Base-by-base conservation (phyloP, 1,284 basidiomycete species). In the Marasmius oreades region DNA sequence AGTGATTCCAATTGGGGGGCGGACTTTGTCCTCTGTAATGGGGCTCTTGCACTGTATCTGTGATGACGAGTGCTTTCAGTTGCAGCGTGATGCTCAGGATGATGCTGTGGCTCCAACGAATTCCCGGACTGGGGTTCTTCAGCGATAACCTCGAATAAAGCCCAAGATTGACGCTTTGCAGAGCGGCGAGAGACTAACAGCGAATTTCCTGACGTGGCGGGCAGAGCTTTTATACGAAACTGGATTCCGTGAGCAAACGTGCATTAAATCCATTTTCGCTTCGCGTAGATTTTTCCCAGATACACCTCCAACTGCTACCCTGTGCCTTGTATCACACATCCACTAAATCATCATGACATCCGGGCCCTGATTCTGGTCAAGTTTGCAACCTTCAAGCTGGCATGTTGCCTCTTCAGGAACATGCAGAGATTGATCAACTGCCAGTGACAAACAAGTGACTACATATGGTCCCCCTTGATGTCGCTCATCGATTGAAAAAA, bases 121-220 rank as follows among this genome's bases (percentile, higher is more conserved):
- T 20, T 68, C 67, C 51, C 74, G 75, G 26, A 31, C 47, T 50
- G 47, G 20, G 47, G 47, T 33, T 80, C 77, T 65, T 84, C 81
- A 64, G 69, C 67, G 66, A 84, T 84, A 58, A 80, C 74, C 66
- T 78, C 77, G 65, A 77, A 79, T 63, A 76, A 69, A 16, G 45
- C 33, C 75, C 72, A 74, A 22, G 73, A 71, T 50, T 69, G 69
- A 45, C 69, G 69, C 47, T 67, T 66, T 37, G 55, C 43, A 53
- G 52, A 58, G 53, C 36, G 56, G 50, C 28, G 53, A 51, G 44
- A 55, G 61, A 52, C 24, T 50, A 50, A 50, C 18, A 50, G 5
- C 12, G 24, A 33, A 31, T 50, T 50, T 20, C 26, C 31, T 18
- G 59, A 59, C 61, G 62, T 62, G 57, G 56, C 55, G 61, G 52